These are phyloP conservation scores for Metarhizium brunneum DNA, from an alignment of 2,329 filamentous ascomycete species.

Conservation along the genomic window DNA sequence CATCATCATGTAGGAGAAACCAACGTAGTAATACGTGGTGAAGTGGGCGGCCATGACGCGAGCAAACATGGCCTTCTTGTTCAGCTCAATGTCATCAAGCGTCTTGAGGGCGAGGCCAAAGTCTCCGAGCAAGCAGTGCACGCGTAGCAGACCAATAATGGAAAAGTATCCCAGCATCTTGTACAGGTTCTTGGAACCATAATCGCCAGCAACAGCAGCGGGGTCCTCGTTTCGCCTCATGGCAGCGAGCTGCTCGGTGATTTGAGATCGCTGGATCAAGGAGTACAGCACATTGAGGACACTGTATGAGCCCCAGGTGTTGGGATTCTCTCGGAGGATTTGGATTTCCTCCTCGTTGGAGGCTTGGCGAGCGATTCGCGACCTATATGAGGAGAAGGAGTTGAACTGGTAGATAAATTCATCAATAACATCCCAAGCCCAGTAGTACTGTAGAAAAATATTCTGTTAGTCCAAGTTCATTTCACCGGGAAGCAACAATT, in stretches of 20 bases:
- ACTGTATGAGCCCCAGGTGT: conserved; percentile 99
- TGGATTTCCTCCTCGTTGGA: conserved; percentile 87
- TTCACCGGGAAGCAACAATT: not conserved
- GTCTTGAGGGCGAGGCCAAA: conserved; percentile 98
- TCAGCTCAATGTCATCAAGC: conserved; percentile 97
- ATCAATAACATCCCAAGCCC: conserved; percentile 99
- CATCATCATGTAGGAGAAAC: conserved; percentile 99
- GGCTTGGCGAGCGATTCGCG: conserved; percentile 74
- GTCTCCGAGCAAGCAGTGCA: conserved; percentile 93
- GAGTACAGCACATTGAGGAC: conserved; percentile 99
- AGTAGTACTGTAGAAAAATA: conserved; percentile 65
- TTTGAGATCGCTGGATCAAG: conserved; percentile 95
- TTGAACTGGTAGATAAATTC: conserved; percentile 99
- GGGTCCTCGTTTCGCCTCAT: conserved; percentile 93
- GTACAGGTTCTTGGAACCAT: conserved; percentile 89
- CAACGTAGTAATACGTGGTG: conserved; percentile 99
- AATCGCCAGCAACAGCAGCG: conserved; percentile 81
- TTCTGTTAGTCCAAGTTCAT: not conserved
- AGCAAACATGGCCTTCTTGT: conserved; percentile 99
- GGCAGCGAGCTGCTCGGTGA: conserved; percentile 91
- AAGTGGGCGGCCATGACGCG: conserved; percentile 99
- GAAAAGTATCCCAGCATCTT: conserved; percentile 99
- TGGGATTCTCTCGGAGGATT: conserved; percentile 89
- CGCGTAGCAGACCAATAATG: conserved; percentile 91
- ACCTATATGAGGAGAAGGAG: conserved; percentile 95